Evolutionary conservation across 139 green algal species (phyloP).

Genomic region (Micromonas pusilla): DNA sequence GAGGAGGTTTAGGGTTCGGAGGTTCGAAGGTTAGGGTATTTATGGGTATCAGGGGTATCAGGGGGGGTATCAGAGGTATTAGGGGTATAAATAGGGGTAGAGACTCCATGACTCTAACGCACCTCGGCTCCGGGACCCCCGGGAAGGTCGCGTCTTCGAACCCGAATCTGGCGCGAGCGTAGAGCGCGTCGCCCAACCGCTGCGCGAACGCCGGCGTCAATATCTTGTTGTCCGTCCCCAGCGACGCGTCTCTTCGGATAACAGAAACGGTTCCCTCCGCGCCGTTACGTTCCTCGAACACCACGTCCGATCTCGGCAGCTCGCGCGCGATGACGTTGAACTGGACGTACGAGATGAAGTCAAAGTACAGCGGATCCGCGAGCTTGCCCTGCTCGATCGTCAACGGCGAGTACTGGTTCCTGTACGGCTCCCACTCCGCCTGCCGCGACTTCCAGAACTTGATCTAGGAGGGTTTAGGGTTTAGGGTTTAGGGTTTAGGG

Average conservation of each 20-base stretch:
- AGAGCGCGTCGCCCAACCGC: constrained; percentile 52
- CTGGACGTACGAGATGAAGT: constrained; percentile 80
- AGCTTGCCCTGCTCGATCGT: constrained; percentile 54
- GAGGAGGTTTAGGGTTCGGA: too few species aligned
- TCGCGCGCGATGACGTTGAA: constrained; percentile 49
- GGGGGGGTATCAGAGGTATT: too few species aligned
- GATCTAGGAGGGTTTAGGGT: constrained; percentile 37
- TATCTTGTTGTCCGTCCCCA: constrained; percentile 47
- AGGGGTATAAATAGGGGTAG: too few species aligned
- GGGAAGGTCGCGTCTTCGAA: constrained; percentile 38
- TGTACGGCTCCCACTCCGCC: constrained; percentile 63
- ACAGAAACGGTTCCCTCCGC: constrained; percentile 21
- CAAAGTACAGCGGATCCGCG: constrained; percentile 67
- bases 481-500: constrained; percentile 12
- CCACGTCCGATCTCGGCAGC: constrained; percentile 44
- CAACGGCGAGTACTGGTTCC: constrained; percentile 57
- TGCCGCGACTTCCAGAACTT: constrained; percentile 51
- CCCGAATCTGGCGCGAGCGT: constrained; percentile 51
- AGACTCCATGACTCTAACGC: too few species aligned
- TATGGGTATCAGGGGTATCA: too few species aligned
- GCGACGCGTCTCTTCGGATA: constrained; percentile 41
- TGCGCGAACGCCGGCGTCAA: constrained; percentile 45
- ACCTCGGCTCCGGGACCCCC: not conserved
- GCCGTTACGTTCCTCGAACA: constrained; percentile 50
- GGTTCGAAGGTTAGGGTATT: too few species aligned